These are phyloP conservation scores for Suillus subluteus DNA, from an alignment of 768 basidiomycete genomes.

Conservation along the genomic window DNA sequence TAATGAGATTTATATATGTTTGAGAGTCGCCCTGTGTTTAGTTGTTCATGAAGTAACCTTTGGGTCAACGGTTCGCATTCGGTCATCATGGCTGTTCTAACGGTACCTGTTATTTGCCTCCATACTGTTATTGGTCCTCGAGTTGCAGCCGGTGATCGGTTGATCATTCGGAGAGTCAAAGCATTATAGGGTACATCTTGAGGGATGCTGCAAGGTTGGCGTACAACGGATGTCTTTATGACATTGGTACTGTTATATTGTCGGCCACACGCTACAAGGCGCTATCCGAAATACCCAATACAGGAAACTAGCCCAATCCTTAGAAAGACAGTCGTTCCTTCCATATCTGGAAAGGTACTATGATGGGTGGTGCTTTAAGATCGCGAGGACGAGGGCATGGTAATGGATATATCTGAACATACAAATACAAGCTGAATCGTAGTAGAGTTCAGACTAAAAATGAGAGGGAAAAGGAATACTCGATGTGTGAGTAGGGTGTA, in stretches of 20 bases:
- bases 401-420: conserved; percentile 14
- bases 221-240: neutral
- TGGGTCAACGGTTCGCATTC: neutral
- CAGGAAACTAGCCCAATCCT: neutral
- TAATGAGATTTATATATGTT: no score
- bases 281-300: neutral
- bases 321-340: neutral
- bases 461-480: conserved; percentile 1
- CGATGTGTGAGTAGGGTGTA: conserved; percentile 1
- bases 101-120: neutral
- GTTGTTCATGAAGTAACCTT: neutral
- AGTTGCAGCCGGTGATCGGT: neutral
- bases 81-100: neutral
- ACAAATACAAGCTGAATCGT: conserved; percentile 24
- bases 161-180: neutral
- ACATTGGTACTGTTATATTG: neutral
- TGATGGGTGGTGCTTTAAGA: neutral
- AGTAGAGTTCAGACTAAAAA: conserved; percentile 14
- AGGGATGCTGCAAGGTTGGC: neutral
- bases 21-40: neutral
- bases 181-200: neutral
- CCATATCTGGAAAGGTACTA: neutral
- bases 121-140: neutral
- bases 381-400: neutral
- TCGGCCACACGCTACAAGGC: neutral